A percentile compares a stretch with the other conserved stretches of the same genome.
phyloP scores from a whole-genome alignment of 2,329 filamentous ascomycete genomes.

The Fusarium sarcochroum region DNA sequence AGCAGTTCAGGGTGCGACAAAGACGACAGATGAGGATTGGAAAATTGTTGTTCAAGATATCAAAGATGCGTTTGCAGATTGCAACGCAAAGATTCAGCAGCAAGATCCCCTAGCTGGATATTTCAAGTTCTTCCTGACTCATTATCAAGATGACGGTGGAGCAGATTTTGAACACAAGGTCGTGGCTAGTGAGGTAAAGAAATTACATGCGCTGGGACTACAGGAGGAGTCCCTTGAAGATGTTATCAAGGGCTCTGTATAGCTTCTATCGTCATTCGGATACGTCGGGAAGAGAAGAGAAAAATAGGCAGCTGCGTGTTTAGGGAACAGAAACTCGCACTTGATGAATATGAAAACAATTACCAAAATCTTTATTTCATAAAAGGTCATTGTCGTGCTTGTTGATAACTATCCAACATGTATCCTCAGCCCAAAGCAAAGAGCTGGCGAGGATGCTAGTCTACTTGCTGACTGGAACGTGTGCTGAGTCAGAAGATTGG shows the following conservation, averaged over 20 bases:
- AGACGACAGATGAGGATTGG: slow-evolving; percentile 22
- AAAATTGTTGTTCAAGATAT: slow-evolving; percentile 5
- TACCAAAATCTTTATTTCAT: not conserved
- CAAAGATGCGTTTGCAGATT: slow-evolving; percentile 9
- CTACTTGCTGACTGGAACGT: not conserved
- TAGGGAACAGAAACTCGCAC: too few relatives aligned
- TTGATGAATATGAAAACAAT: too few relatives aligned
- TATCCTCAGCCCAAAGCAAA: not conserved
- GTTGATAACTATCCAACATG: too few relatives aligned
- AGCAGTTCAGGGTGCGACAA: slow-evolving; percentile 11
- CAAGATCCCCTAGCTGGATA: slow-evolving; percentile 4
- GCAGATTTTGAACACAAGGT: slow-evolving; percentile 24
- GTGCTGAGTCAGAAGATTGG: not conserved
- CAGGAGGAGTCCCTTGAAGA: slow-evolving; percentile 3
- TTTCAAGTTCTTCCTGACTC: slow-evolving; percentile 29
- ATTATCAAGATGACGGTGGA: slow-evolving; percentile 15
- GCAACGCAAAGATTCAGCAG: slow-evolving; percentile 9
- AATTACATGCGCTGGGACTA: slow-evolving; percentile 13
- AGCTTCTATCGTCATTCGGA: too few relatives aligned
- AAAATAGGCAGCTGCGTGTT: too few relatives aligned
- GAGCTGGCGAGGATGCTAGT: not conserved
- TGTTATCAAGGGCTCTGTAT: not conserved
- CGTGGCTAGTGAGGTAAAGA: not conserved
- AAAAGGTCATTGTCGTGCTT: too few relatives aligned
- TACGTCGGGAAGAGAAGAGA: too few relatives aligned